Evolutionary conservation across 495 filamentous ascomycete species (phyloP), one percentile per base, ranked within the genome.

Genomic region (Bacidia rubella): DNA sequence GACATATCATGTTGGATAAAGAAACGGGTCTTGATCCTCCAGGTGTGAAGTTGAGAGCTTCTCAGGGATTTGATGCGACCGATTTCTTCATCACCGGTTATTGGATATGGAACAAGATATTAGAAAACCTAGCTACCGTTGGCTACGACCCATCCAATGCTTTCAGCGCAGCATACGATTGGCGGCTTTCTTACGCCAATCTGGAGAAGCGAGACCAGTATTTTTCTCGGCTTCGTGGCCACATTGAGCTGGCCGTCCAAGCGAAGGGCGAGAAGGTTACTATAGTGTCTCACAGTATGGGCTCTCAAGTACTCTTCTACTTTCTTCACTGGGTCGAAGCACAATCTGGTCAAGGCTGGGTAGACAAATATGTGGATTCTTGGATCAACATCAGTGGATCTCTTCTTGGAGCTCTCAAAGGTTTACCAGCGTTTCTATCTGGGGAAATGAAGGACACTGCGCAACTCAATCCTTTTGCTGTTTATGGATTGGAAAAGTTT

Each of bases 61-160:
- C 93, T 0, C 93, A 97, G 66, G 92, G 92, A 2, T 98, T 98
- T 63, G 92, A 98, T 65, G 93, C 92, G 7, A 88, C 92, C n/a
- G 92, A 98, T 70, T 96, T 97, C 63, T 77, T 75, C 61, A 75
- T 75, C 56, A 76, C 77, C 25, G 82, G 83, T 9, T 98, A 98
- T 66, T 98, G 92, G 92, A 96, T 98, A 54, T 98, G 93, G 92
- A 94, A 84, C 60, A 98, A 98, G 68, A 95, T 98, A 49, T 67
- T 98, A 23, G 90, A 98, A 62, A 97, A 98, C 60, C 70, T 98
- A 47, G 92, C 92, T 1, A 89, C 85, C 1, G 83, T 98, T 54
- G 93, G 92, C 19, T 97, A 97, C 66, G 93, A 98, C 60, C 89
- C 92, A 51, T 57, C 86, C 12, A 96, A 93, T 64, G 87, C 90